phyloP scores from a whole-genome alignment of 345 rosid genomes.

The Gossypium bickii region DNA sequence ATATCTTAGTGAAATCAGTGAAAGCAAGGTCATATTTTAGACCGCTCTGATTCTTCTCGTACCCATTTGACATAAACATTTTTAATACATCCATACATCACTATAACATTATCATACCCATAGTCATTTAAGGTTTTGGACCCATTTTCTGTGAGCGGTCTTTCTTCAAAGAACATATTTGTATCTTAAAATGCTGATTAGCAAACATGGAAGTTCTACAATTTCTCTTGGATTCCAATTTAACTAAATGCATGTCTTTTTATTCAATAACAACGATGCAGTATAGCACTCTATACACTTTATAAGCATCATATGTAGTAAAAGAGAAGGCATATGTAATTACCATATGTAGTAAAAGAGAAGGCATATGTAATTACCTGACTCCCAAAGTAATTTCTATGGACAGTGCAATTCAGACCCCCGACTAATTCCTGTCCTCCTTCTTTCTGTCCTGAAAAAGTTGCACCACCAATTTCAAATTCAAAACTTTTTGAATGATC shows the following conservation, averaged over 20 bases:
- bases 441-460: constrained; percentile 74
- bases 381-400: constrained; percentile 89
- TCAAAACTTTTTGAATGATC: not conserved
- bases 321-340: not conserved
- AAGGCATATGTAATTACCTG: constrained; percentile 45
- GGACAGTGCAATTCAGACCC: constrained; percentile 85
- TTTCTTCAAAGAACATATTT: not conserved
- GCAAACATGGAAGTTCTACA: not conserved
- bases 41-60: not conserved
- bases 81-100: not conserved
- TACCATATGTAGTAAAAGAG: constrained; percentile 32
- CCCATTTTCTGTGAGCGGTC: not conserved
- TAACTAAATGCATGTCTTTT: not conserved
- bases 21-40: not conserved
- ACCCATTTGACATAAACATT: not conserved
- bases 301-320: not conserved
- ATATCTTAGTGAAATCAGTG: not conserved
- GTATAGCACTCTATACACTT: not conserved
- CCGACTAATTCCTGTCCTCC: constrained; percentile 94
- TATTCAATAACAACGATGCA: not conserved
- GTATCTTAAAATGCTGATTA: constrained; percentile 3
- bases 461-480: not conserved
- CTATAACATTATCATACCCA: not conserved
- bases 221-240: not conserved
- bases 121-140: not conserved